Base-by-base conservation (phyloP, 768 basidiomycete genomes). In the Amanita molliuscula region DNA sequence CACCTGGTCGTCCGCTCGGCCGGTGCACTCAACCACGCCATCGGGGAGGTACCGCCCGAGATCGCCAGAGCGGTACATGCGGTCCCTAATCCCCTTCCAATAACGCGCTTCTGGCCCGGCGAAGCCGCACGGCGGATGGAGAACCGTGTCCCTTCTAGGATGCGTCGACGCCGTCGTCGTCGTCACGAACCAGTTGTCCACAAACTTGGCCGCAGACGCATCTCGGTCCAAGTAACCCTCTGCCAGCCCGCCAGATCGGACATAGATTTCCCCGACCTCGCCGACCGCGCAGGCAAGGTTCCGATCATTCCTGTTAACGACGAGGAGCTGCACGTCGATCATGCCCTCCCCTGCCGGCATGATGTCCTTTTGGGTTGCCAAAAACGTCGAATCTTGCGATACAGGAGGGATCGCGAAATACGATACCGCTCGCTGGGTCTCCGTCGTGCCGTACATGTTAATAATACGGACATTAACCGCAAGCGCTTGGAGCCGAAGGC, bases 361-460 rank as follows among this genome's bases (percentile, higher is more conserved):
- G 66, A 96, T 84, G 60, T 98, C 96, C 67, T 99, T 99, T 63
- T 94, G 88, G 1, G 82, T 91, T 20, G 84, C 79, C 36, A 98
- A 76, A 77, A 96, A 97, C 1, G 92, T 93, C 0, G 84, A 76
- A 61, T 98, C 93, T 49, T 75, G 74, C 6, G 82, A 69, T 7
- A 95, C 78, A 47, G 88, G 78, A 2, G 95, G 93, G 57, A 98
- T 91, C 18, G 82, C 77, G 62, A 94, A 97, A 69, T 97, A 98
- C 18, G 94, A 97, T 8, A 99, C 96, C 2, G 96, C 96, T 47
- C 96, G 88, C 64, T 99, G 96, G 6, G 96, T 98, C 68, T 99
- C 96, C 18, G 96, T 99, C 6, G 96, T 98, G 13, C 96, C 96
- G 65, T 97, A 99, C 96, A 99, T 99, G 74, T 99, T 99, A 66